Percentiles rank a stretch among this genome's conserved stretches.
Conservation (phyloP, 1,284 basidiomycete species). For the Mycosarcoma maydis region DNA sequence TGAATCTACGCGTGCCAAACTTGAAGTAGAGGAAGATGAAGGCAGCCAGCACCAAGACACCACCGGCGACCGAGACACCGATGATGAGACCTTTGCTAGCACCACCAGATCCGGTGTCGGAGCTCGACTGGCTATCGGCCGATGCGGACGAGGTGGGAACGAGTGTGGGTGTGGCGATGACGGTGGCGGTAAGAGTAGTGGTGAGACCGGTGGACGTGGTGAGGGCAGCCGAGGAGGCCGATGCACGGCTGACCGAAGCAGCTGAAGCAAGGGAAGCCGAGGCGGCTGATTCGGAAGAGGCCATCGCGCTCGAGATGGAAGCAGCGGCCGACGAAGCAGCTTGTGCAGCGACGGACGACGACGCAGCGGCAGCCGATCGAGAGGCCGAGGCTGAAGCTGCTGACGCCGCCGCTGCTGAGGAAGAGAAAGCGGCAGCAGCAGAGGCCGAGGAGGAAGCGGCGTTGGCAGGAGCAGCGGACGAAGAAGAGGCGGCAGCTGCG, state of each 20-base stretch:
- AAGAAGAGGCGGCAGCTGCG: slow-evolving; percentile 1
- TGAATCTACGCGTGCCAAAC: slow-evolving; percentile 53
- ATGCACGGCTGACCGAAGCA: slow-evolving; percentile 23
- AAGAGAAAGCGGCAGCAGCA: slow-evolving; percentile 20
- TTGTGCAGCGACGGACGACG: slow-evolving; percentile 26
- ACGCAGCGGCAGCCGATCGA: slow-evolving; percentile 20
- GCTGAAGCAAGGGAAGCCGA: slow-evolving; percentile 24
- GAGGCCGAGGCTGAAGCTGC: slow-evolving; percentile 32
- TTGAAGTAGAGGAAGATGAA: slow-evolving; percentile 60
- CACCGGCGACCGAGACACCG: slow-evolving; percentile 61
- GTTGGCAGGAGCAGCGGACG: slow-evolving; percentile 18
- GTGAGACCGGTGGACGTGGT: slow-evolving; percentile 30
- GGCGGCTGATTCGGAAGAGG: slow-evolving; percentile 4
- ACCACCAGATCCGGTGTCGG: slow-evolving; percentile 13
- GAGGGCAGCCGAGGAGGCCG: slow-evolving; percentile 11
- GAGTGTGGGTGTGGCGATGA: slow-evolving; percentile 15
- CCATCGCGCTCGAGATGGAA: slow-evolving; percentile 21
- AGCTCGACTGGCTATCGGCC: slow-evolving; percentile 2
- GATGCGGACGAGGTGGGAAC: slow-evolving; percentile 9
- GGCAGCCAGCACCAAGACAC: slow-evolving; percentile 54
- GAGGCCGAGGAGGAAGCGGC: slow-evolving; percentile 23
- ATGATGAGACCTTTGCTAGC: slow-evolving; percentile 58
- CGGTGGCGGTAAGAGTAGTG: slow-evolving; percentile 29
- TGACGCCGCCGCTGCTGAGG: slow-evolving; percentile 16
- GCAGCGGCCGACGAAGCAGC: slow-evolving; percentile 28